A percentile compares a stretch with the other conserved stretches of the same genome.
Evolutionary conservation across 73 alveolate genomes (phyloP).

Genomic region (Halteria grandinella): DNA sequence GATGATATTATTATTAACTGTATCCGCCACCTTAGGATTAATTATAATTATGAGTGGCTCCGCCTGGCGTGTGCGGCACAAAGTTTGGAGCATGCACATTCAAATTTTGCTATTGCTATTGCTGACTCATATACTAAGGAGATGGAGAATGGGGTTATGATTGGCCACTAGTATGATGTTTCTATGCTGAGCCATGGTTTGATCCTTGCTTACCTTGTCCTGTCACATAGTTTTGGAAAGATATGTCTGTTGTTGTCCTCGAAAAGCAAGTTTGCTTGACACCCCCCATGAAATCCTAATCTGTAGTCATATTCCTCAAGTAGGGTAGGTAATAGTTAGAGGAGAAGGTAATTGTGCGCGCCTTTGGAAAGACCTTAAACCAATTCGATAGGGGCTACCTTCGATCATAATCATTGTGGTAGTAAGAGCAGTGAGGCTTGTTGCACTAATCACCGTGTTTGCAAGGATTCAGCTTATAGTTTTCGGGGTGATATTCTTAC

Average conservation of each 20-base stretch:
- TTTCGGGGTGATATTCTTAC: constrained; percentile 86
- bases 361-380: constrained; percentile 61
- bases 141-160: no score
- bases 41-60: no score
- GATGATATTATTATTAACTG: no score
- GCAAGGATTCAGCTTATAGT: constrained; percentile 81
- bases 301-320: constrained; percentile 35
- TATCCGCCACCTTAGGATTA: no score
- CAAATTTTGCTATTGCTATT: no score
- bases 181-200: no score
- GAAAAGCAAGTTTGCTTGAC: constrained; percentile 41
- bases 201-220: no score
- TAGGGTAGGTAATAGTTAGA: constrained; percentile 65
- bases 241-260: constrained; percentile 51
- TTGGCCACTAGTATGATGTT: no score
- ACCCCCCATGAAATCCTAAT: constrained; percentile 50
- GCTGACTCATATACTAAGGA: no score
- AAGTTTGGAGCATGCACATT: no score
- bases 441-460: constrained; percentile 57
- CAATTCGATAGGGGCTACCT: constrained; percentile 53
- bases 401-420: constrained; percentile 63
- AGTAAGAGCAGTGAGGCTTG: constrained; percentile 73
- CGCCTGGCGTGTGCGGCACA: no score
- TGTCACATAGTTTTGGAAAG: no score
- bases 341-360: constrained; percentile 48